Evolutionary conservation across 2,329 filamentous ascomycete genomes (phyloP).

Genomic region (Dactylellina parvicollis): DNA sequence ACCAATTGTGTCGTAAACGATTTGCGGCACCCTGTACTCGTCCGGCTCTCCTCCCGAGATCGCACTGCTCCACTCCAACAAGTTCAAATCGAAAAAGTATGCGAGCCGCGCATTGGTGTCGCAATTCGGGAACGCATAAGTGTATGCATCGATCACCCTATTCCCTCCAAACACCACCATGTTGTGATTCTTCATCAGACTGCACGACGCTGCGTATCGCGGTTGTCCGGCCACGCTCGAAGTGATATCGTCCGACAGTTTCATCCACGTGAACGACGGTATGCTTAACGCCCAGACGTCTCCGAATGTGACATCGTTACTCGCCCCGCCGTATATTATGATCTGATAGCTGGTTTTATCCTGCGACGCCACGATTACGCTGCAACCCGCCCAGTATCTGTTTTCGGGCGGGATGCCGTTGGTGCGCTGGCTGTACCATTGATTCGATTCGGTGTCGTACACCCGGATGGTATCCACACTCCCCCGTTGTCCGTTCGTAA

Average conservation of each 20-base stretch:
- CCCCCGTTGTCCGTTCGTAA: constrained; percentile 31
- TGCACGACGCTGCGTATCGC: constrained; percentile 35
- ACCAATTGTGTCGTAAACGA: constrained; percentile 37
- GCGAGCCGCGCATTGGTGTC: constrained; percentile 12
- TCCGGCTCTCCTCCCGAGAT: constrained; percentile 13
- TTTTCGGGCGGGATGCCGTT: constrained; percentile 33
- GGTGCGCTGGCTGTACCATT: constrained; percentile 45
- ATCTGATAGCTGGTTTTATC: constrained; percentile 49
- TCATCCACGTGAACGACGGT: constrained; percentile 42
- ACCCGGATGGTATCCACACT: constrained; percentile 31
- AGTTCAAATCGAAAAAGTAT: constrained; percentile 46
- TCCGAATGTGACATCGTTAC: constrained; percentile 27
- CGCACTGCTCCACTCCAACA: constrained; percentile 35
- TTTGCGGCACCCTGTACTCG: constrained; percentile 32
- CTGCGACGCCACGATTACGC: constrained; percentile 27
- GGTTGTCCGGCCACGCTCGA: constrained; percentile 35
- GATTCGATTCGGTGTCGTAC: constrained; percentile 36
- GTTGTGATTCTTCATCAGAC: constrained; percentile 36
- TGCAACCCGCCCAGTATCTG: constrained; percentile 43
- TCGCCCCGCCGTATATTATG: constrained; percentile 41
- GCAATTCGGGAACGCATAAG: constrained; percentile 33
- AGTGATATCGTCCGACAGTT: constrained; percentile 22
- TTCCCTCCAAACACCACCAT: constrained; percentile 49
- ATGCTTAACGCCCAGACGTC: constrained; percentile 51
- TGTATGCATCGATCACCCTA: constrained; percentile 25